A percentile compares a stretch with the other conserved stretches of the same genome.
Conservation (phyloP, 805 yeast species). For the Kuraishia hungarica region DNA sequence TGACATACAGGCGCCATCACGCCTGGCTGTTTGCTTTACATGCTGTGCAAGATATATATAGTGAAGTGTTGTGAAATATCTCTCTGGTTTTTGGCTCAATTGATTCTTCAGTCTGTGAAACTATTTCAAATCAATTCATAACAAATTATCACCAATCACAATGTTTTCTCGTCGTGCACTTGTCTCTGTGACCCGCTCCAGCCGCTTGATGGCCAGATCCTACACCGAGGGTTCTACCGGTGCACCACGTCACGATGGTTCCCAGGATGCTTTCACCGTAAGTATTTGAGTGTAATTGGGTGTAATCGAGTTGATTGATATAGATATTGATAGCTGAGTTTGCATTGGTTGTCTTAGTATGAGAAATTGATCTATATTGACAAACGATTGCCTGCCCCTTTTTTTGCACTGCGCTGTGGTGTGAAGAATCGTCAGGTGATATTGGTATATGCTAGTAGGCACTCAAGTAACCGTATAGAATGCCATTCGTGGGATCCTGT, state of each 20-base stretch:
- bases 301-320: too few species aligned
- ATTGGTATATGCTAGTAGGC: too few species aligned
- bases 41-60: neutral
- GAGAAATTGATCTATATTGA: too few species aligned
- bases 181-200: constrained; percentile 20
- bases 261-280: constrained; percentile 53
- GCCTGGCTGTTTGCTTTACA: neutral
- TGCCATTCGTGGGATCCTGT: too few species aligned
- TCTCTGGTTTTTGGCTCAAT: neutral
- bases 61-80: neutral
- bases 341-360: too few species aligned
- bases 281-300: constrained; percentile 12
- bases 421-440: too few species aligned
- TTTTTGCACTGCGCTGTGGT: too few species aligned
- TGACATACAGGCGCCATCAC: neutral
- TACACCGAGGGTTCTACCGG: constrained; percentile 55
- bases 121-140: neutral
- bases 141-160: neutral
- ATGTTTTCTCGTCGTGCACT: constrained; percentile 33
- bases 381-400: too few species aligned
- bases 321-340: too few species aligned
- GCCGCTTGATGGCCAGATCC: constrained; percentile 22
- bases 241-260: constrained; percentile 43
- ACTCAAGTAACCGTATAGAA: too few species aligned
- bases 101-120: neutral